A percentile compares a stretch with the other conserved stretches of the same genome.
Evolutionary conservation across 2,329 filamentous ascomycete genomes (phyloP).

Genomic region (Dactylellina leptospora): DNA sequence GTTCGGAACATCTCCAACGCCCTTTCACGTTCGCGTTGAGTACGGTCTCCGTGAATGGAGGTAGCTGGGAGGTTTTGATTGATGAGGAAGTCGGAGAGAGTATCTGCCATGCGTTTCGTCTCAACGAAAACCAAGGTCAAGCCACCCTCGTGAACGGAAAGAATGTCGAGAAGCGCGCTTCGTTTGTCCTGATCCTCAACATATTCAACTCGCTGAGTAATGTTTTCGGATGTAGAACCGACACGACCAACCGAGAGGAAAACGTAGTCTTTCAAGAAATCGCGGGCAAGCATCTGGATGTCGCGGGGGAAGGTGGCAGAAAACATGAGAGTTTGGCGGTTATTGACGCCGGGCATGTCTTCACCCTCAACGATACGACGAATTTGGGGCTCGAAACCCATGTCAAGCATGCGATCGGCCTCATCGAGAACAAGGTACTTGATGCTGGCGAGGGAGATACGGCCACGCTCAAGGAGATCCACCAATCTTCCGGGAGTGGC

Average conservation of each 20-base stretch:
- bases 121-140: conserved; percentile 98
- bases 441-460: conserved; percentile 97
- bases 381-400: conserved; percentile 99
- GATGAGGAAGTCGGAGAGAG: conserved; percentile 95
- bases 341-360: conserved; percentile 86
- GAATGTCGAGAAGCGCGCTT: conserved; percentile 94
- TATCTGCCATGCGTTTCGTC: conserved; percentile 99
- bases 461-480: conserved; percentile 96
- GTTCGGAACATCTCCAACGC: conserved; percentile 98
- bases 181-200: conserved; percentile 97
- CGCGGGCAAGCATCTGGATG: conserved; percentile 97
- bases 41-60: conserved; percentile 97
- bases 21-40: conserved; percentile 97
- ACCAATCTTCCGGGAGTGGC: conserved; percentile 97
- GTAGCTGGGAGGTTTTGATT: conserved; percentile 98
- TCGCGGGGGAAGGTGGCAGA: conserved; percentile 98
- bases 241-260: conserved; percentile 99
- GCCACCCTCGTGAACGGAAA: conserved; percentile 89
- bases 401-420: conserved; percentile 99
- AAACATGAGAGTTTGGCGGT: conserved; percentile 99
- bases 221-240: conserved; percentile 99
- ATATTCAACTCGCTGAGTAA: conserved; percentile 98
- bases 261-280: conserved; percentile 99
- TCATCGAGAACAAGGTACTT: conserved; percentile 99
- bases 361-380: conserved; percentile 97